These are phyloP conservation scores for Penicillium pulvis DNA, from an alignment of 495 filamentous ascomycete genomes.

Conservation along the genomic window DNA sequence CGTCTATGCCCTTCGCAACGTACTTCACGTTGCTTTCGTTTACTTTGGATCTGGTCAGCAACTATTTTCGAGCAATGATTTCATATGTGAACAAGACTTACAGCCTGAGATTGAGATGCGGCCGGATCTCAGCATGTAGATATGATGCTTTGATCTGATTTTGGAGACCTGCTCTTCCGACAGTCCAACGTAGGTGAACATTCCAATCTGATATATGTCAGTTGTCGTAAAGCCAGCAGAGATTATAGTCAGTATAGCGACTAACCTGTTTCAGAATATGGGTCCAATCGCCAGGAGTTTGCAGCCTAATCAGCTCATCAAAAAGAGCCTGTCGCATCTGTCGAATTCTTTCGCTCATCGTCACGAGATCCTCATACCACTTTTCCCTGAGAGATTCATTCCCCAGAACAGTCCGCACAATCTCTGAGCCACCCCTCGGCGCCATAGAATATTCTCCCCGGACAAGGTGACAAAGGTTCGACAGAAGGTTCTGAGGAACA, in stretches of 20 bases:
- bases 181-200: slow-evolving; percentile 33
- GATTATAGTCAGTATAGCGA: not conserved
- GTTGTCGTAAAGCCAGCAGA: not conserved
- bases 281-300: slow-evolving; percentile 26
- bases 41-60: slow-evolving; percentile 12
- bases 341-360: slow-evolving; percentile 35
- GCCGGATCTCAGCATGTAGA: slow-evolving; percentile 27
- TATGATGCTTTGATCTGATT: slow-evolving; percentile 25
- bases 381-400: slow-evolving; percentile 23
- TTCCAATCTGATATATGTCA: slow-evolving; percentile 25
- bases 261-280: slow-evolving; percentile 12
- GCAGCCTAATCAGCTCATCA: slow-evolving; percentile 21
- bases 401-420: slow-evolving; percentile 35
- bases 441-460: slow-evolving; percentile 38
- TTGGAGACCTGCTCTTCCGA: slow-evolving; percentile 19
- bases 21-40: slow-evolving; percentile 30
- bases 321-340: slow-evolving; percentile 29
- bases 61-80: not conserved
- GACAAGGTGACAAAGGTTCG: slow-evolving; percentile 28
- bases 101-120: slow-evolving; percentile 36
- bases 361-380: slow-evolving; percentile 35
- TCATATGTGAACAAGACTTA: slow-evolving; percentile 9
- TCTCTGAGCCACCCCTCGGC: slow-evolving; percentile 36
- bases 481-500: slow-evolving; percentile 7
- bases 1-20: slow-evolving; percentile 25